A percentile compares a stretch with the other conserved stretches of the same genome.
phyloP scores from a whole-genome alignment of 768 basidiomycete species.

The Candolleomyces eurysporus region DNA sequence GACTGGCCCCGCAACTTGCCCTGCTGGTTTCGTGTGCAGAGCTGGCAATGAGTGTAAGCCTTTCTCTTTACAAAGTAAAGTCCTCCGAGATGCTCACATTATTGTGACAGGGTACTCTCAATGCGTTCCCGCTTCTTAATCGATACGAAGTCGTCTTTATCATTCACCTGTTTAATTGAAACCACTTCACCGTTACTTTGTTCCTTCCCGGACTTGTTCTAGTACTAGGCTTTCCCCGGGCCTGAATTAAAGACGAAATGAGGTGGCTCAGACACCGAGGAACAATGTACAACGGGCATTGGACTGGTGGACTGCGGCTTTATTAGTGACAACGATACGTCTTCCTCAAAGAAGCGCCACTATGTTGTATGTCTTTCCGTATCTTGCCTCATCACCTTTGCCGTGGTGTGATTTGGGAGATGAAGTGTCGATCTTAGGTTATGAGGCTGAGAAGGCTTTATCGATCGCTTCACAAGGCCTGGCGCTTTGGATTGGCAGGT shows the following conservation, averaged over 20 bases:
- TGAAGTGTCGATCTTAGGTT: background rate
- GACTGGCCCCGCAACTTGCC: constrained; percentile 42
- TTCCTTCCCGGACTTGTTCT: too few species aligned
- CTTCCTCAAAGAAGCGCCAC: too few species aligned
- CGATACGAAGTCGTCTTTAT: too few species aligned
- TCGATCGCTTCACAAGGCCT: background rate
- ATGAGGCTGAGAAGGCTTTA: background rate
- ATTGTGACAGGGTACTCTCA: constrained; percentile 41
- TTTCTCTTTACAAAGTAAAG: background rate
- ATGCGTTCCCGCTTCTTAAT: constrained; percentile 29
- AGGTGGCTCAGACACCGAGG: background rate
- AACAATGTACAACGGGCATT: background rate
- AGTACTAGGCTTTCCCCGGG: too few species aligned
- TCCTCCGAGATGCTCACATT: background rate
- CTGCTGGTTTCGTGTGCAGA: constrained; percentile 34
- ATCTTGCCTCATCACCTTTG: background rate
- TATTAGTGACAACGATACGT: background rate
- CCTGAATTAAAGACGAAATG: too few species aligned
- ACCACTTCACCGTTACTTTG: too few species aligned
- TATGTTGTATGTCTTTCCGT: background rate
- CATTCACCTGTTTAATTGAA: too few species aligned
- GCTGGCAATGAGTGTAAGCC: constrained; percentile 39
- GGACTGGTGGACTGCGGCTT: background rate
- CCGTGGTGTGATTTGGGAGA: background rate
- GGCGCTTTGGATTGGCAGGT: background rate